Base-by-base conservation (phyloP, 768 basidiomycete species). In the Xerocomellus chrysenteron region DNA sequence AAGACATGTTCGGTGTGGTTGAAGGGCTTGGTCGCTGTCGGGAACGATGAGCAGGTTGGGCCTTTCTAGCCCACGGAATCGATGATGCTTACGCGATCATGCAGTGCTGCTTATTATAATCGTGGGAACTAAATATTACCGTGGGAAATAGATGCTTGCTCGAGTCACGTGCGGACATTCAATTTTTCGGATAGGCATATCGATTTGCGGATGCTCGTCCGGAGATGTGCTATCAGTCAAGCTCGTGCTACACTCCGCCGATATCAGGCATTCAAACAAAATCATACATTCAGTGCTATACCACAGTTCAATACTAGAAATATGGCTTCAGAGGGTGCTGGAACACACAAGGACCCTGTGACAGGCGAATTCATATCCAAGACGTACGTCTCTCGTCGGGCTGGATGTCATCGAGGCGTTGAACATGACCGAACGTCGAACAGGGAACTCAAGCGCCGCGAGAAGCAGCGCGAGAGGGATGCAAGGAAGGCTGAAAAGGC, bases 281-380 rank as follows among this genome's bases (percentile, higher is more conserved):
- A 8, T 8, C 44, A 47, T 42, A 62, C 35, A 59, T 28, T 36
- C 2, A 36, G 13, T 47, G n/a, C 30, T 40, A 53, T 51, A 64
- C 53, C 58, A 54, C 52, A 39, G 8, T 16, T 56, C 2, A 16
- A 0, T 3, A 9, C 54, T 43, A 60, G 65, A 65, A 72, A 35
- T 3, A 80, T 80, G 79, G 72, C 76, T 2, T 47, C 76, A 39
- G 78, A 78, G 37, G 54, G 59, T 17, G 55, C 69, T 7, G 73
- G 35, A 47, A 59, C 61, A 16, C 82, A 81, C 69, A 86, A 85
- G 80, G 91, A 94, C 72, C 89, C 89, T 41, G 83, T 94, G 60
- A 97, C 96, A 0, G 95, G 94, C 36, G 95, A 98, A 75, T 82
- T 97, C 87, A 86, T 99, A 68, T 97, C 94, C 76, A 99, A 99